Evolutionary conservation across 176 grass and related monocot genomes (phyloP).

Genomic region (Poa pratensis): DNA sequence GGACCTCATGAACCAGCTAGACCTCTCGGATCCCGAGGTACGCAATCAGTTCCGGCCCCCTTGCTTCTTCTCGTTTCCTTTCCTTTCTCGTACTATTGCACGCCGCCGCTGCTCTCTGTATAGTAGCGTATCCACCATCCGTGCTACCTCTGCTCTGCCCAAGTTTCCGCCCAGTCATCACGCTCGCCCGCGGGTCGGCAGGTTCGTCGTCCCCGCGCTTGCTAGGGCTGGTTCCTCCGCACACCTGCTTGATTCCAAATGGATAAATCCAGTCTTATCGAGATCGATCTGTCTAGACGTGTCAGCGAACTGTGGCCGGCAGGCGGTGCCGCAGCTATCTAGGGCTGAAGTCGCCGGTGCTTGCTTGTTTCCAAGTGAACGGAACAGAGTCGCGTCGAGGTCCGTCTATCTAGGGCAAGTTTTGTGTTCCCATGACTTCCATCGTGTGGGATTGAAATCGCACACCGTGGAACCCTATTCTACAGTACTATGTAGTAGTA

Average conservation of each 20-base stretch:
- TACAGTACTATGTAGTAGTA: no score
- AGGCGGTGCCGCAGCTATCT: not conserved
- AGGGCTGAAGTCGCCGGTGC: not conserved
- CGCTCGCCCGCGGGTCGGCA: no score
- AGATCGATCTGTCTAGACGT: no score
- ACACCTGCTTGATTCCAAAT: no score
- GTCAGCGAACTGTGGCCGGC: no score
- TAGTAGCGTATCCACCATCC: not conserved
- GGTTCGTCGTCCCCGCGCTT: no score
- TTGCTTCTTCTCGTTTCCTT: not conserved
- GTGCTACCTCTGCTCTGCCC: not conserved
- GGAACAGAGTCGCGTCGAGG: slow-evolving; percentile 4
- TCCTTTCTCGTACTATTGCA: not conserved
- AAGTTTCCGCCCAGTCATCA: no score
- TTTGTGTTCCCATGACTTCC: no score
- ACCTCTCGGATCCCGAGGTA: slow-evolving; percentile 45
- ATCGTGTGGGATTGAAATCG: no score
- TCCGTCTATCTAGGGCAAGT: not conserved
- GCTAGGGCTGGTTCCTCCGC: no score
- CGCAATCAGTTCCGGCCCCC: not conserved
- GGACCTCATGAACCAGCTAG: slow-evolving; percentile 46
- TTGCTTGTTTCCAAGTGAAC: slow-evolving; percentile 15
- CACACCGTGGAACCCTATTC: no score
- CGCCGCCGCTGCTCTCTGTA: not conserved
- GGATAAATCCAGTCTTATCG: no score